phyloP scores from a whole-genome alignment of 352 stramenopile species.

The Globisporangium abappressorium region DNA sequence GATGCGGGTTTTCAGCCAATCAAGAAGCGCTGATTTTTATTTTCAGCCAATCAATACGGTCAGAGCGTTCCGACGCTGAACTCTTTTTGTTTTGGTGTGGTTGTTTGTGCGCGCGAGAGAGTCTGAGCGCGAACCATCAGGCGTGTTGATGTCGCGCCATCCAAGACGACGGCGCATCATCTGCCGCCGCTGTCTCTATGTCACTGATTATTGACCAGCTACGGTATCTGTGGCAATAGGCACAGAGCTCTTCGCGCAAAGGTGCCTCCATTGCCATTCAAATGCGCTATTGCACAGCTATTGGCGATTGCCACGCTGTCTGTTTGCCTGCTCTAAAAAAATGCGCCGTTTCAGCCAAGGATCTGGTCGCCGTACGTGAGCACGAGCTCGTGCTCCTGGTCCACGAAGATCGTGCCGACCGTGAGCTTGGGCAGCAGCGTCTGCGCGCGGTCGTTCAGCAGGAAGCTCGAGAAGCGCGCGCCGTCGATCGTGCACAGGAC shows the following conservation, averaged over 20 bases:
- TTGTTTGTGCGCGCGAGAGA: not conserved
- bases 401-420: conserved; percentile 58
- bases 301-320: not conserved
- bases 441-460: conserved; percentile 60
- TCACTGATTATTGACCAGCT: not conserved
- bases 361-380: conserved; percentile 70
- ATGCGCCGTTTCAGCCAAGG: conserved; percentile 25
- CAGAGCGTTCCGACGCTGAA: not conserved
- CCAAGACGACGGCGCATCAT: not conserved
- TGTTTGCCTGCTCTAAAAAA: not conserved
- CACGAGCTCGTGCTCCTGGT: conserved; percentile 61
- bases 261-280: not conserved
- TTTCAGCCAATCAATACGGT: not conserved
- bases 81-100: not conserved
- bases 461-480: conserved; percentile 47
- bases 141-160: not conserved
- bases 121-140: not conserved
- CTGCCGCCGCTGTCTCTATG: conserved; percentile 1
- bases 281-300: not conserved
- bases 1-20: conserved; percentile 17
- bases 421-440: conserved; percentile 61
- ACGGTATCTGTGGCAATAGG: not conserved
- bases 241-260: not conserved
- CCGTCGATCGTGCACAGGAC: conserved; percentile 58
- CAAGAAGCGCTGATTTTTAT: not conserved